Evolutionary conservation across 441 rosid genomes (phyloP), one percentile per base, ranked within the genome.

Genomic region (Adansonia rubrostipa): DNA sequence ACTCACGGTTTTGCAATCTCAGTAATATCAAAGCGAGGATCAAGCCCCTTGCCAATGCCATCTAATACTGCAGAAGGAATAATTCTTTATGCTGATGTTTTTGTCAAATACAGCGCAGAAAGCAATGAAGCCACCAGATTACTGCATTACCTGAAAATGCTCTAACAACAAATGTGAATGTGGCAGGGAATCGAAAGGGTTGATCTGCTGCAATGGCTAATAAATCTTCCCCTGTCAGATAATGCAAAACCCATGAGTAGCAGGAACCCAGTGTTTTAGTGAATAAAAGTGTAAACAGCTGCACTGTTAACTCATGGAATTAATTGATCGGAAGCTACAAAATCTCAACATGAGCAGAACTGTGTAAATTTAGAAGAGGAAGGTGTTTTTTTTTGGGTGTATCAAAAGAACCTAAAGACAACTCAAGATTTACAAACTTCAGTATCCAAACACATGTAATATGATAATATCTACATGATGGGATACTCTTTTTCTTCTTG

Each of bases 31-130:
- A 96, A 96, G 19, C 97, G 96, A 42, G 99, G 97, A 83, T 96
- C 98, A 77, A 96, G 98, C 77, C 99, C 98, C 89, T 96, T 96
- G 64, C 99, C 99, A n/a, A 96, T 96, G 84, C 98, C 98, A 88
- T 94, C 98, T 87, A 94, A 80, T 50, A 94, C 99, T 96, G 88
- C 87, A 86, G 74, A 81, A 62, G 66, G 67, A 61, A 76, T 54
- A 73, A 79, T 20, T 13, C 19, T 28, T 42, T 60, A 42, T 70
- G 73, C 65, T 64, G 5, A 56, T 13, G 20, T 71, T 80, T 61
- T 68, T 58, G 56, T 71, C 68, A 47, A 36, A 82, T 24, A 60
- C 53, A 65, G 14, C 61, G 79, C 20, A 24, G 51, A 80, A 5
- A 62, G 60, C 44, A 54, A 76, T 40, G 19, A 82, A 78, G 62